phyloP scores from a whole-genome alignment of 2,329 filamentous ascomycete species.

The Arachnopeziza araneosa region DNA sequence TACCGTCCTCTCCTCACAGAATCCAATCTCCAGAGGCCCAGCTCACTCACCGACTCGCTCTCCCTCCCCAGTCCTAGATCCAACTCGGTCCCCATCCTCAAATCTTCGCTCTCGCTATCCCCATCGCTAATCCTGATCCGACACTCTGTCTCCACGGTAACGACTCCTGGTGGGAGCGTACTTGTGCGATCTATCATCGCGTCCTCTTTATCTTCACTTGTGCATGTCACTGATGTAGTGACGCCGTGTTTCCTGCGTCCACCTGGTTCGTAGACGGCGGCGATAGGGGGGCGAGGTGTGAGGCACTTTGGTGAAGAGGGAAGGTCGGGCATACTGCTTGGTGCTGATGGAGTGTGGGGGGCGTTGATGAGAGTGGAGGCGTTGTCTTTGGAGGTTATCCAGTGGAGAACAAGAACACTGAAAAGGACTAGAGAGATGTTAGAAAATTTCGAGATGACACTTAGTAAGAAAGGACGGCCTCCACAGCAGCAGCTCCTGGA shows the following conservation, averaged over 20 bases:
- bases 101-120: background rate
- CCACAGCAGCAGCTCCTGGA: too few species aligned
- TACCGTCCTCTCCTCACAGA: background rate
- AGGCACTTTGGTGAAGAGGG: background rate
- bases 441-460: too few species aligned
- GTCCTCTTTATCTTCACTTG: slow-evolving; percentile 1
- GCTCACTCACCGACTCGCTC: background rate
- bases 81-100: background rate
- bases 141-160: slow-evolving; percentile 14
- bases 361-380: slow-evolving; percentile 16
- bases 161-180: slow-evolving; percentile 10
- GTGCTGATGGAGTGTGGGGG: background rate
- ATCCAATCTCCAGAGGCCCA: background rate
- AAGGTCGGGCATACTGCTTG: background rate
- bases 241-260: slow-evolving; percentile 9
- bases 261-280: slow-evolving; percentile 7
- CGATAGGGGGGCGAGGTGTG: slow-evolving; percentile 2
- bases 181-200: slow-evolving; percentile 6
- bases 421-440: slow-evolving; percentile 44
- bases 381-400: slow-evolving; percentile 44
- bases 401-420: slow-evolving; percentile 55
- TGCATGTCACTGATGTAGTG: slow-evolving; percentile 16
- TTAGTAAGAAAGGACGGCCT: too few species aligned
- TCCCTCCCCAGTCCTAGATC: background rate
- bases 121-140: background rate